phyloP scores from a whole-genome alignment of 2,329 filamentous ascomycete genomes.

The Hymenotorrendiella dingleyae region DNA sequence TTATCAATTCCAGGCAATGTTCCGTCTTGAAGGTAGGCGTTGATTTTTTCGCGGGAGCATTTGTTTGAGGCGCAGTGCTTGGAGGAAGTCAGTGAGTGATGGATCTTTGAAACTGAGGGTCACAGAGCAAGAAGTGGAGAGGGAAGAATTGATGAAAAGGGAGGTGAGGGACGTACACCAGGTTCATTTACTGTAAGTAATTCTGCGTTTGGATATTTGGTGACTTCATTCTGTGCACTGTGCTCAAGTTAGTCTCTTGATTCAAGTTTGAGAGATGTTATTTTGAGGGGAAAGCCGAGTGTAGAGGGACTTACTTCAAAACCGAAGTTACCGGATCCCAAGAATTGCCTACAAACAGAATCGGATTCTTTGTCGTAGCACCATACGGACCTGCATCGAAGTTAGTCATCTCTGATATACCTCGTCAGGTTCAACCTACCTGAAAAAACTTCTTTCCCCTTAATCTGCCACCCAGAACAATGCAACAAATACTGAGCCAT shows the following conservation, averaged over 20 bases:
- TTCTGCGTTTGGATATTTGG: slow-evolving; percentile 37
- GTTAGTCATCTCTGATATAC: not conserved
- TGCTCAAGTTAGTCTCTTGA: too few species aligned
- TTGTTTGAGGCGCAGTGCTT: slow-evolving; percentile 22
- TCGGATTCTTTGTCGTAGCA: slow-evolving; percentile 27
- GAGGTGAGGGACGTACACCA: slow-evolving; percentile 40
- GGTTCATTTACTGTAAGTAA: slow-evolving; percentile 45
- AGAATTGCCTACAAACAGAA: slow-evolving; percentile 30
- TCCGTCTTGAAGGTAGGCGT: slow-evolving; percentile 34
- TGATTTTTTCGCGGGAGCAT: slow-evolving; percentile 30
- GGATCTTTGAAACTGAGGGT: too few species aligned
- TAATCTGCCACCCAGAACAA: not conserved
- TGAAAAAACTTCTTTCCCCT: not conserved
- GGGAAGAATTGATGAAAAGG: slow-evolving; percentile 14
- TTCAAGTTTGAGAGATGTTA: too few species aligned
- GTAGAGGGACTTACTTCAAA: too few species aligned
- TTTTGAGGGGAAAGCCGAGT: too few species aligned
- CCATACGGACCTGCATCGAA: slow-evolving; percentile 24
- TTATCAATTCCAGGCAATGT: slow-evolving; percentile 37
- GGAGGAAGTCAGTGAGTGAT: too few species aligned
- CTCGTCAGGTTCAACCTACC: not conserved
- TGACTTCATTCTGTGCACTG: slow-evolving; percentile 24
- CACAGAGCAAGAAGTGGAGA: too few species aligned
- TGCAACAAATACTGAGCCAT: not conserved
- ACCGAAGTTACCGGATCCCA: slow-evolving; percentile 29